These are phyloP conservation scores for Alnus glutinosa DNA, from an alignment of 306 rosid species.

Conservation along the genomic window DNA sequence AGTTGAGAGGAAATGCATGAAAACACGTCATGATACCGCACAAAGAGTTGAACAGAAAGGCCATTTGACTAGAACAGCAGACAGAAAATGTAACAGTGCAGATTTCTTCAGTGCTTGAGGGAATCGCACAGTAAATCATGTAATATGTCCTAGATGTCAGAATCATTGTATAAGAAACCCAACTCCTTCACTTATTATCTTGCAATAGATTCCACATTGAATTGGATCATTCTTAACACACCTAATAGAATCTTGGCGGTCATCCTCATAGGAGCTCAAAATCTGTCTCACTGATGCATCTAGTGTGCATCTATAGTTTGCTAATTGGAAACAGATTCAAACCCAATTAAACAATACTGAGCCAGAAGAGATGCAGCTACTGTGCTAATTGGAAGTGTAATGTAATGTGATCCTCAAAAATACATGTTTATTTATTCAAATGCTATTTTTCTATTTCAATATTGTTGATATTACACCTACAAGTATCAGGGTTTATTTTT, in stretches of 20 bases:
- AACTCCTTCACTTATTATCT: background rate
- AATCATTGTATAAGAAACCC: background rate
- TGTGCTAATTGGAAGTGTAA: background rate
- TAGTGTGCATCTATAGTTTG: background rate
- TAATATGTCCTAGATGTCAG: background rate
- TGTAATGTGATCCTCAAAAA: conserved; percentile 5
- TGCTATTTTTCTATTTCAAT: background rate
- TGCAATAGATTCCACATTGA: background rate
- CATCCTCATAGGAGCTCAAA: background rate
- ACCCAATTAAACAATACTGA: too few relatives aligned
- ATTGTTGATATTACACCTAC: background rate
- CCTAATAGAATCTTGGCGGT: too few relatives aligned
- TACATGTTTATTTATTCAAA: conserved; percentile 6
- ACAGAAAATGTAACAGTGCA: background rate
- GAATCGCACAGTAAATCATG: background rate
- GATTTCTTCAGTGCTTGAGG: background rate
- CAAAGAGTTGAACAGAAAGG: background rate
- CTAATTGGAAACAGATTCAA: too few relatives aligned
- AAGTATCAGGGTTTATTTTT: background rate
- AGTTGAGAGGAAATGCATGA: background rate
- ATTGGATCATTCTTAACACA: background rate
- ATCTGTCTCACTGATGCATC: background rate
- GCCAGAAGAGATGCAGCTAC: too few relatives aligned
- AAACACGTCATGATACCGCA: background rate
- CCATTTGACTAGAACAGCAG: background rate